Percentiles rank a stretch among this genome's conserved stretches.
phyloP scores from a whole-genome alignment of 2,329 filamentous ascomycete genomes.

The Venturiaceae sp. region DNA sequence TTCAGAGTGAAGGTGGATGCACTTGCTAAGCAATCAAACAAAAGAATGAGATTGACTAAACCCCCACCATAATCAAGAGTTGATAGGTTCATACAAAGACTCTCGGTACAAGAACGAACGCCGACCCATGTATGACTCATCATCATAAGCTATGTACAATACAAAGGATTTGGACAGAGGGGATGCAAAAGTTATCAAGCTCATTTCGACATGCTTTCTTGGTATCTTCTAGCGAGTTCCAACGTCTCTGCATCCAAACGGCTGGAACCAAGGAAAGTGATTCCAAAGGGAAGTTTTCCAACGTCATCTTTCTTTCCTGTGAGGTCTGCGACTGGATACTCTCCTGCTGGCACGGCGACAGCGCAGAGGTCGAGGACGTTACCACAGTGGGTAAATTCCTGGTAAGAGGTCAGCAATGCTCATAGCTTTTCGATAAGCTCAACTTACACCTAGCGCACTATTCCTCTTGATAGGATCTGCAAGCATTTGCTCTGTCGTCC shows the following conservation, averaged over 20 bases:
- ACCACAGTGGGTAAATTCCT: slow-evolving; percentile 47
- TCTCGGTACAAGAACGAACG: too few relatives aligned
- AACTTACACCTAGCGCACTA: slow-evolving; percentile 23
- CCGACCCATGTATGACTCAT: too few relatives aligned
- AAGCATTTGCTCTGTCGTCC: slow-evolving; percentile 42
- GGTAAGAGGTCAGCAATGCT: too few relatives aligned
- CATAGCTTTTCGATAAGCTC: not conserved
- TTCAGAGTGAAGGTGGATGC: too few relatives aligned
- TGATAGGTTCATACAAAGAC: too few relatives aligned
- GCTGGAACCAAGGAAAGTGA: slow-evolving; percentile 27
- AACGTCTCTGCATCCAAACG: slow-evolving; percentile 29
- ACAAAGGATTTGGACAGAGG: too few relatives aligned
- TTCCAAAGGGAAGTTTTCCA: slow-evolving; percentile 28
- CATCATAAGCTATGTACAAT: too few relatives aligned
- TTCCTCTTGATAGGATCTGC: slow-evolving; percentile 45
- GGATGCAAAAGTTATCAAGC: not conserved
- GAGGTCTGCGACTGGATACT: slow-evolving; percentile 19
- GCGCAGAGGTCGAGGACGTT: slow-evolving; percentile 48
- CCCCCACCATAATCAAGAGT: too few relatives aligned
- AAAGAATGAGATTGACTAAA: too few relatives aligned
- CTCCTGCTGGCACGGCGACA: slow-evolving; percentile 38
- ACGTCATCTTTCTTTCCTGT: slow-evolving; percentile 16
- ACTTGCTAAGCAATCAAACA: too few relatives aligned
- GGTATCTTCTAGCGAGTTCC: slow-evolving; percentile 22
- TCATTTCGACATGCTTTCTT: not conserved